phyloP scores from a whole-genome alignment of 2,329 filamentous ascomycete species.

The Byssothecium circinans region DNA sequence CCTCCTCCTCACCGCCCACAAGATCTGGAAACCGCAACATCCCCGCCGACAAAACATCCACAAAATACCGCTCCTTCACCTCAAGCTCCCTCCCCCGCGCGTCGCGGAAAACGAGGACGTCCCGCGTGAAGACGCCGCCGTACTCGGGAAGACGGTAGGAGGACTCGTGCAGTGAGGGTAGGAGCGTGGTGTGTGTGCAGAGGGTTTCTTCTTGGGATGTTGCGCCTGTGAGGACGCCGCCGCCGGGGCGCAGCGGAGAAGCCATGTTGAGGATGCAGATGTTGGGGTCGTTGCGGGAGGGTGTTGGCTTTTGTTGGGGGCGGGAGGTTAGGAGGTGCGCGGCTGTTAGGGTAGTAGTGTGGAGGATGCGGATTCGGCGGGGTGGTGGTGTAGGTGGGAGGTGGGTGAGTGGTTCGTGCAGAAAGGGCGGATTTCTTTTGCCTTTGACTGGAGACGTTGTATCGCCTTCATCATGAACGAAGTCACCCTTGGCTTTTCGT shows the following conservation, averaged over 20 bases:
- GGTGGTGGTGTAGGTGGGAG: constrained; percentile 8
- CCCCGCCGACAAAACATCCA: constrained; percentile 61
- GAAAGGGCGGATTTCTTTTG: constrained; percentile 10
- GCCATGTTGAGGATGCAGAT: constrained; percentile 66
- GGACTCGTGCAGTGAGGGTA: constrained; percentile 59
- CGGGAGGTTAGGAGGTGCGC: constrained; percentile 50
- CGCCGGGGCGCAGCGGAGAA: constrained; percentile 62
- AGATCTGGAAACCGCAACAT: constrained; percentile 62
- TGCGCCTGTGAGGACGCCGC: constrained; percentile 62
- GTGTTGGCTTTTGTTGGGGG: no score
- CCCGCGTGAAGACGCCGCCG: constrained; percentile 59
- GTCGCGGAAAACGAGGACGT: constrained; percentile 62
- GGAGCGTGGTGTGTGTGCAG: constrained; percentile 62
- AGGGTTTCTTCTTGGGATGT: constrained; percentile 64
- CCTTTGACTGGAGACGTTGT: constrained; percentile 3
- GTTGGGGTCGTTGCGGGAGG: constrained; percentile 34
- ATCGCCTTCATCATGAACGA: constrained; percentile 7
- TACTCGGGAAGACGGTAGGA: constrained; percentile 64
- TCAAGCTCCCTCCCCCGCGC: constrained; percentile 40
- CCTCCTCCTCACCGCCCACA: constrained; percentile 35
- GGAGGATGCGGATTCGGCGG: constrained; percentile 50
- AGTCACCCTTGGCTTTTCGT: constrained; percentile 26
- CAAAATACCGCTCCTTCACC: constrained; percentile 58
- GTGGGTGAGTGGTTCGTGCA: constrained; percentile 14
- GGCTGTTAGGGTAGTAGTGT: constrained; percentile 58